A percentile compares a stretch with the other conserved stretches of the same genome.
These are phyloP conservation scores for Candida koratica DNA, from an alignment of 805 yeast genomes.

Conservation along the genomic window DNA sequence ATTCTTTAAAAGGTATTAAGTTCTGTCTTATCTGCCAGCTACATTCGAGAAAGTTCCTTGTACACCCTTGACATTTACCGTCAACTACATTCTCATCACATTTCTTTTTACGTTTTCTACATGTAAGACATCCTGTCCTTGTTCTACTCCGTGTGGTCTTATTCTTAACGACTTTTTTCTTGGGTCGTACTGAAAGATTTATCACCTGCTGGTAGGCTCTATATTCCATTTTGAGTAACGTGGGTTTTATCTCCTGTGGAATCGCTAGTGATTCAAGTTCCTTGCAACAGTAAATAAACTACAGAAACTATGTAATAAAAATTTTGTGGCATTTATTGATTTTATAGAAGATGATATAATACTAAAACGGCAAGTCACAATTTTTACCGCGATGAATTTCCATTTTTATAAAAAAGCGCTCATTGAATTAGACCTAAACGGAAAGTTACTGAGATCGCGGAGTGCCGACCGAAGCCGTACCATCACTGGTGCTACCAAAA, in stretches of 20 bases:
- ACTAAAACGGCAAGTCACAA: constrained; percentile 3
- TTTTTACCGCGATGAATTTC: constrained; percentile 2
- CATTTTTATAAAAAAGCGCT: constrained; percentile 3
- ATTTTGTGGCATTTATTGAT: constrained; percentile 4
- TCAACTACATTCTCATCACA: constrained; percentile 49
- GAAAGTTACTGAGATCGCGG: neutral
- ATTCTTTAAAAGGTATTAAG: constrained; percentile 1
- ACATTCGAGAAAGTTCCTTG: constrained; percentile 42
- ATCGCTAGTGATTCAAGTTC: no score
- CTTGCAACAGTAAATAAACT: no score
- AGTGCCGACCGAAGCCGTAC: no score
- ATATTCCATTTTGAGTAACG: constrained; percentile 26
- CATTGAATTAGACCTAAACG: neutral
- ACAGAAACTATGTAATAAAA: no score
- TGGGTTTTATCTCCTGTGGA: no score
- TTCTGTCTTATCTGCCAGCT: constrained; percentile 30
- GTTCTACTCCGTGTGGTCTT: constrained; percentile 30
- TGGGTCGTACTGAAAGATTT: constrained; percentile 23
- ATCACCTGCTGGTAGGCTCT: constrained; percentile 37
- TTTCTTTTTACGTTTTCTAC: constrained; percentile 61
- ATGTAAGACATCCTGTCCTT: constrained; percentile 55
- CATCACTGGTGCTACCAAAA: no score
- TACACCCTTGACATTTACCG: constrained; percentile 45
- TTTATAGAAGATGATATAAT: constrained; percentile 3
- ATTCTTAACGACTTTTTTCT: constrained; percentile 13